Evolutionary conservation across 2,329 filamentous ascomycete genomes (phyloP).

Genomic region (Microascus cirrosus): DNA sequence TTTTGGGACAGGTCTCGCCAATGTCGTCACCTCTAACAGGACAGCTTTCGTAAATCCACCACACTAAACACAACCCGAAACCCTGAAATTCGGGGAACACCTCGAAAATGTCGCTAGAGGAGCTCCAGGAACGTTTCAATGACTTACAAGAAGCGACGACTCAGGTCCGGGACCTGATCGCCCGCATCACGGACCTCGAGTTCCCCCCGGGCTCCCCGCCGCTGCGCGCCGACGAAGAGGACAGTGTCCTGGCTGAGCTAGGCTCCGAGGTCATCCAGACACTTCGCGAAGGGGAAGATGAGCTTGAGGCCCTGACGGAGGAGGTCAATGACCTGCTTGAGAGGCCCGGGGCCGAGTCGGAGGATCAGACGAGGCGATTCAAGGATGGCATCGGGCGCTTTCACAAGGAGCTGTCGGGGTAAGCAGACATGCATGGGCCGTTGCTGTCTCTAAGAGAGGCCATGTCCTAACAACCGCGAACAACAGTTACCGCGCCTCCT

Average conservation of each 20-base stretch:
- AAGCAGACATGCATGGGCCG: slow-evolving; percentile 11
- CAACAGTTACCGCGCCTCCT: slow-evolving; percentile 47
- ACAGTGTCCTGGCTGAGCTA: slow-evolving; percentile 57
- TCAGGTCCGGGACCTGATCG: slow-evolving; percentile 48
- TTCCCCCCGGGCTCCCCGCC: slow-evolving; percentile 49
- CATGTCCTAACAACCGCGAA: background rate
- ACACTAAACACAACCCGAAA: background rate
- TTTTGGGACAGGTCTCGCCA: background rate
- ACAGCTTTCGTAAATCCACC: slow-evolving; percentile 8
- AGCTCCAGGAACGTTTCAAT: slow-evolving; percentile 48
- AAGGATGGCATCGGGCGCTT: slow-evolving; percentile 56
- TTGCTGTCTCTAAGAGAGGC: background rate
- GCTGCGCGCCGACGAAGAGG: slow-evolving; percentile 34
- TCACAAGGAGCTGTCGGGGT: slow-evolving; percentile 62
- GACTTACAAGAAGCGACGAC: slow-evolving; percentile 49
- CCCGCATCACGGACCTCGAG: slow-evolving; percentile 44
- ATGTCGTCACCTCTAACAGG: slow-evolving; percentile 12
- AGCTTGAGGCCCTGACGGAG: slow-evolving; percentile 68
- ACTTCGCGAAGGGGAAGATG: slow-evolving; percentile 69
- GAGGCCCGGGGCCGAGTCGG: slow-evolving; percentile 39
- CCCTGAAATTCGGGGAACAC: background rate
- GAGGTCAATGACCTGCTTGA: slow-evolving; percentile 59
- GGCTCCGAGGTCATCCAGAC: slow-evolving; percentile 69
- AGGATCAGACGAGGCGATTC: slow-evolving; percentile 54
- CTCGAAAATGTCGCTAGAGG: slow-evolving; percentile 40